These are phyloP conservation scores for Lachancea sp. DNA, from an alignment of 805 yeast genomes.

Conservation along the genomic window DNA sequence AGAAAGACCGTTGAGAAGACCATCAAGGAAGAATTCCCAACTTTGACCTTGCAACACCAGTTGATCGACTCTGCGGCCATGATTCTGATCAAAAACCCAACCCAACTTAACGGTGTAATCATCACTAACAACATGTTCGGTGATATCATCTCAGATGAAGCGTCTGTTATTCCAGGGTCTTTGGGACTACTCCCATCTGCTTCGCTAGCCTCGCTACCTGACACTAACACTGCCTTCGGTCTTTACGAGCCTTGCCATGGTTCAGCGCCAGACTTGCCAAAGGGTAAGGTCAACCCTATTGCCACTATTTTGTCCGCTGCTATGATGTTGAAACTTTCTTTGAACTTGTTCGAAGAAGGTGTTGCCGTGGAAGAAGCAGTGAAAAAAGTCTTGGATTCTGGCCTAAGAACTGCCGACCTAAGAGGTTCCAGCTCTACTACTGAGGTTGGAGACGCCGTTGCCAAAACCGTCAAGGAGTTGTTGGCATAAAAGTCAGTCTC, in stretches of 20 bases:
- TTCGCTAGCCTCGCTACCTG: slow-evolving; percentile 94
- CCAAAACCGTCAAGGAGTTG: slow-evolving; percentile 56
- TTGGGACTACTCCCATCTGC: slow-evolving; percentile 92
- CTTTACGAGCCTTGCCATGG: slow-evolving; percentile 98
- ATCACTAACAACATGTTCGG: slow-evolving; percentile 97
- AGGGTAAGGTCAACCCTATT: slow-evolving; percentile 86
- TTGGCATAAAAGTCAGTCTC: slow-evolving; percentile 27
- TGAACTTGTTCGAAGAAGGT: slow-evolving; percentile 79
- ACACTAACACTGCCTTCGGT: slow-evolving; percentile 89
- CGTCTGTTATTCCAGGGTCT: slow-evolving; percentile 96
- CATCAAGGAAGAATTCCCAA: slow-evolving; percentile 84
- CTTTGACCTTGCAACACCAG: slow-evolving; percentile 81
- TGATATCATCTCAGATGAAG: slow-evolving; percentile 96
- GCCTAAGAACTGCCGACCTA: slow-evolving; percentile 86
- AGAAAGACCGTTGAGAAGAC: slow-evolving; percentile 86
- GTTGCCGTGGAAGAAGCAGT: slow-evolving; percentile 86
- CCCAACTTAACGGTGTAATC: slow-evolving; percentile 84
- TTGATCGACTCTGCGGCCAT: slow-evolving; percentile 98
- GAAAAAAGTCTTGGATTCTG: slow-evolving; percentile 67
- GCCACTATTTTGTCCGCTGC: slow-evolving; percentile 95
- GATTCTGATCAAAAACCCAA: slow-evolving; percentile 90
- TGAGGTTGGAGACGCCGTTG: slow-evolving; percentile 94
- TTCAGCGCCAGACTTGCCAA: slow-evolving; percentile 89
- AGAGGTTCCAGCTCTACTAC: slow-evolving; percentile 77
- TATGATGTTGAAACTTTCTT: slow-evolving; percentile 91